These are phyloP conservation scores for Cyamopsis tetragonoloba DNA, from an alignment of 306 rosid species.

Conservation along the genomic window DNA sequence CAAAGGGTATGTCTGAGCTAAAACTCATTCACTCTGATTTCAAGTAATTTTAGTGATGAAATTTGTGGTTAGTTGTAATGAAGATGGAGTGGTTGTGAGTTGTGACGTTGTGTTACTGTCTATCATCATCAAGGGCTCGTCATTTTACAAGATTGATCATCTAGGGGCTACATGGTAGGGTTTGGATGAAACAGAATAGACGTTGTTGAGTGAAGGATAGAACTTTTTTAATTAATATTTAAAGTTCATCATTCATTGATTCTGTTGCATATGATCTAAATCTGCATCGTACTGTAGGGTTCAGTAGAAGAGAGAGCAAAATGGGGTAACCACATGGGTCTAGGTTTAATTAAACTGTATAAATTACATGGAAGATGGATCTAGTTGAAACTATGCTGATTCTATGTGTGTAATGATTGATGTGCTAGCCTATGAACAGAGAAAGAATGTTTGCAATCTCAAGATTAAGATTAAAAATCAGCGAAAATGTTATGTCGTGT, in stretches of 20 bases:
- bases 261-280: slow-evolving; percentile 15
- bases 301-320: neutral
- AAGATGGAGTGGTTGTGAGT: slow-evolving; percentile 9
- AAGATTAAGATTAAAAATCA: neutral
- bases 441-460: neutral
- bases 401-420: neutral
- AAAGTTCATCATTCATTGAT: neutral
- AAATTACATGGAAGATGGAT: too few relatives aligned
- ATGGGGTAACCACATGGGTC: neutral
- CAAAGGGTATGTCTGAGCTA: slow-evolving; percentile 63
- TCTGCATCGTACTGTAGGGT: neutral
- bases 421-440: neutral
- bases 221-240: neutral
- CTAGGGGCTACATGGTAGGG: neutral
- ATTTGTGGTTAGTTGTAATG: slow-evolving; percentile 18
- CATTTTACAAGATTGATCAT: slow-evolving; percentile 20
- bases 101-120: too few relatives aligned
- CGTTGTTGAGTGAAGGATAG: neutral
- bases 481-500: neutral
- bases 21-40: slow-evolving; percentile 16
- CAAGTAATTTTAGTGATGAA: slow-evolving; percentile 2
- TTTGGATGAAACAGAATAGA: slow-evolving; percentile 13
- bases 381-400: neutral
- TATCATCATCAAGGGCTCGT: neutral
- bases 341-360: neutral